phyloP scores from a whole-genome alignment of 2,329 filamentous ascomycete species.

The Fusarium udum region DNA sequence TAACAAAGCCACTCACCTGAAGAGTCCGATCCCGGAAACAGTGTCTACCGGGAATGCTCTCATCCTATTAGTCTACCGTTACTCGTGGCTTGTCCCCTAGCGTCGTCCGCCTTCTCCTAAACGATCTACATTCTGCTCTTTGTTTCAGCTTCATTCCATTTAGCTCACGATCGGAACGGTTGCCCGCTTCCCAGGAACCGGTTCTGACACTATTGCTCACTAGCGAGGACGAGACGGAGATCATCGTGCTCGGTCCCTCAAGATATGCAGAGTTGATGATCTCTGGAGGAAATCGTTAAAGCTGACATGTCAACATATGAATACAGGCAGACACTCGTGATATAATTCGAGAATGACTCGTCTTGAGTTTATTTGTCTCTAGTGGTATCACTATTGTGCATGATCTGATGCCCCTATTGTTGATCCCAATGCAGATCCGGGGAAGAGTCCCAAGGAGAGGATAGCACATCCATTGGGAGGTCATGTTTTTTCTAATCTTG shows the following conservation, averaged over 20 bases:
- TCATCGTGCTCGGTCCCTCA: neutral
- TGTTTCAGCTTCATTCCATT: neutral
- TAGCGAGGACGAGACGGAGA: neutral
- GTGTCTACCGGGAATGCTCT: neutral
- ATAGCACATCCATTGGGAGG: neutral
- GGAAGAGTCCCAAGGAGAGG: neutral
- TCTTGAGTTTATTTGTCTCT: neutral
- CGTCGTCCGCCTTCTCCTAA: neutral
- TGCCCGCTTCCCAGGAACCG: neutral
- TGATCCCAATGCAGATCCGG: constrained; percentile 12
- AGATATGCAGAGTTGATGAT: neutral
- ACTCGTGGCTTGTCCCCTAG: neutral
- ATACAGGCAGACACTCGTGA: neutral
- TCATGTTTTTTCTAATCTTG: neutral
- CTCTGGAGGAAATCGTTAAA: neutral
- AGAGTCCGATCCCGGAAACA: neutral
- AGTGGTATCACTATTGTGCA: neutral
- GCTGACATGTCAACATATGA: neutral
- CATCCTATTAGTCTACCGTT: neutral
- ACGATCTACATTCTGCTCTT: neutral
- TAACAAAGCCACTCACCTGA: neutral
- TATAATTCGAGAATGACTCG: neutral
- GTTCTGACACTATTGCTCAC: neutral
- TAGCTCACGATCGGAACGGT: neutral
- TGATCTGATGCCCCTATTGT: neutral